Conservation (phyloP, 169 alveolate genomes). For the Babesia bovis region DNA sequence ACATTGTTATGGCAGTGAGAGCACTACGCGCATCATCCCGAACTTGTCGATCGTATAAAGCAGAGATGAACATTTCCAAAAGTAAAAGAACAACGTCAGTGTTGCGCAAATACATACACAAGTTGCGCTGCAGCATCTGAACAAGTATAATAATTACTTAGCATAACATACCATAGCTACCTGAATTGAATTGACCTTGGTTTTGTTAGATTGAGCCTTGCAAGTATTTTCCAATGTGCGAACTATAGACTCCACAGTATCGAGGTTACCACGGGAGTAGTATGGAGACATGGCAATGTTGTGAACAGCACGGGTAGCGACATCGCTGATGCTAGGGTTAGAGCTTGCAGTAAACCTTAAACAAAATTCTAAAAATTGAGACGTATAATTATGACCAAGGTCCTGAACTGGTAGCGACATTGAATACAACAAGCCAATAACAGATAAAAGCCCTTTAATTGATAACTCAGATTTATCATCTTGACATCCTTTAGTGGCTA, state of each 20-base stretch:
- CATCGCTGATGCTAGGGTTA: slow-evolving; percentile 14
- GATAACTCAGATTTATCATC: slow-evolving; percentile 1
- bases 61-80: slow-evolving; percentile 10
- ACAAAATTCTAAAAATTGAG: slow-evolving; percentile 32
- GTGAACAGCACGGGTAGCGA: slow-evolving; percentile 37
- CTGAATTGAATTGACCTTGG: slow-evolving; percentile 2
- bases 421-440: slow-evolving; percentile 24
- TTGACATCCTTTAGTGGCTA: neutral
- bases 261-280: slow-evolving; percentile 3
- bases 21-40: slow-evolving; percentile 29
- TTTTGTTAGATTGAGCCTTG: slow-evolving; percentile 18
- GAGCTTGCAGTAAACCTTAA: slow-evolving; percentile 19
- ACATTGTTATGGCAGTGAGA: slow-evolving; percentile 16
- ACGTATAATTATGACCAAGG: slow-evolving; percentile 26
- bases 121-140: slow-evolving; percentile 36
- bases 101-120: slow-evolving; percentile 46
- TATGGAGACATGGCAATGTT: slow-evolving; percentile 41
- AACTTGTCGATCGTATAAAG: slow-evolving; percentile 16
- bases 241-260: slow-evolving; percentile 9
- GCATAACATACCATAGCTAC: slow-evolving; percentile 22
- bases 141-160: neutral
- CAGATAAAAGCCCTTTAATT: slow-evolving; percentile 34
- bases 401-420: slow-evolving; percentile 31
- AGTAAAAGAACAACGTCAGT: slow-evolving; percentile 11
- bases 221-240: neutral